These are phyloP conservation scores for Pochonia chlamydosporia DNA, from an alignment of 2,329 filamentous ascomycete species.

Conservation along the genomic window DNA sequence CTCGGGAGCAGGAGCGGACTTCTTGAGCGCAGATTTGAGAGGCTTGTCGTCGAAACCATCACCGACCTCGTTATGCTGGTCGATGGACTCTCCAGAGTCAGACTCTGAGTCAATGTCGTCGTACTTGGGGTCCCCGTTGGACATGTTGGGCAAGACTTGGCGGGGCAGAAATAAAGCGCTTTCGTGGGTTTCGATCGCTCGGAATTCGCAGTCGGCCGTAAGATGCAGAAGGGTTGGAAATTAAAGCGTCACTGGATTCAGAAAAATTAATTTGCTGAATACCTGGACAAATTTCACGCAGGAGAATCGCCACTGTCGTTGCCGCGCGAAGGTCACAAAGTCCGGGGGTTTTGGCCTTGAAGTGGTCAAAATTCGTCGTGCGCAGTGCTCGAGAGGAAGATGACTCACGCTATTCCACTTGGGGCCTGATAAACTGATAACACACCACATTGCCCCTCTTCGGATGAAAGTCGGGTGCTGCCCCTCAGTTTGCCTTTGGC, in stretches of 20 bases:
- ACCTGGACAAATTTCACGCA: background rate
- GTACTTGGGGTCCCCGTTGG: constrained; percentile 57
- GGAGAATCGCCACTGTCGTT: background rate
- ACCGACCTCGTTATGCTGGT: constrained; percentile 47
- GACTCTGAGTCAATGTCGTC: constrained; percentile 72
- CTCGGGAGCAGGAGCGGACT: constrained; percentile 48
- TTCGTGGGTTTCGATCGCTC: background rate
- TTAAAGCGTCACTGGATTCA: background rate
- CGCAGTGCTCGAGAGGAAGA: constrained; percentile 27
- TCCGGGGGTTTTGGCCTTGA: constrained; percentile 26
- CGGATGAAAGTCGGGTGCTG: constrained; percentile 22
- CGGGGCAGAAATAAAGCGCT: constrained; percentile 19
- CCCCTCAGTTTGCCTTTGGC: constrained; percentile 8
- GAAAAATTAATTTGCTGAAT: background rate
- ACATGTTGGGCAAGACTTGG: constrained; percentile 34
- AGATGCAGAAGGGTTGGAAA: background rate
- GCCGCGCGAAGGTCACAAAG: constrained; percentile 9
- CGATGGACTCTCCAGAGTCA: constrained; percentile 58
- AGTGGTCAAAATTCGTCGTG: constrained; percentile 38
- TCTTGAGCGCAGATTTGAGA: constrained; percentile 83
- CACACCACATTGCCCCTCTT: constrained; percentile 26
- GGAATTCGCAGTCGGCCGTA: background rate
- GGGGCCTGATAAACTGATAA: constrained; percentile 33
- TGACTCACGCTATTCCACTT: constrained; percentile 34
- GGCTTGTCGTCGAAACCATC: constrained; percentile 60